Evolutionary conservation across 1,284 basidiomycete species (phyloP), one percentile per base, ranked within the genome.

Genomic region (Tylopilus sp.): DNA sequence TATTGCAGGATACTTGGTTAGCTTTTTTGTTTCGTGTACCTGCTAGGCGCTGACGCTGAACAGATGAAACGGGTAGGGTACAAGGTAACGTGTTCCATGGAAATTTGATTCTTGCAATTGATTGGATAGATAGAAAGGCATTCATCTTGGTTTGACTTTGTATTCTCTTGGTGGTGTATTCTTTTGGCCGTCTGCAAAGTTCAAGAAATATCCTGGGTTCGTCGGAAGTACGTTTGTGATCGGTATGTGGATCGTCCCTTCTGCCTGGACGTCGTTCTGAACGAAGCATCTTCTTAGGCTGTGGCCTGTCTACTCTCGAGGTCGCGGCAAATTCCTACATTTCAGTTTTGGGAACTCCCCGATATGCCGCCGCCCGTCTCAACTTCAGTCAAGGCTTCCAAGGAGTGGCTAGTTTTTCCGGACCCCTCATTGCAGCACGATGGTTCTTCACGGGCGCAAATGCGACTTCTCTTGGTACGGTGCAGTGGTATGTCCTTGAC

Each of bases 331-430:
- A 90, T 71, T 86, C 84, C 15, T 92, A 92, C 71, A 84, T 92
- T 52, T 71, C 86, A 6, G 79, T 84, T 18, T 70, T 87, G 44
- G 85, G 84, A 33, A 73, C 75, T 6, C 79, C 83, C 21, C 80
- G 81, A 58, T 81, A 84, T 61, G 88, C 89, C 42, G 84, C 86
- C 9, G 83, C 86, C 62, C 79, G 89, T 38, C 75, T 92, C 31
- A 89, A 90, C 63, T 86, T 91, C 63, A 86, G 84, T 45, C 89
- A 92, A 69, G 84, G 85, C 2, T 90, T 88, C 72, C 87, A 91
- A 65, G 87, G 89, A 40, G 73, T 92, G 33, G 88, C 87, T 0
- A 81, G 82, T 1, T 89, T 92, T 60, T 75, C 84, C 19, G 89
- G 89, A 0, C 89, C 89, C 23, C 76, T 91, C 57, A 92, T 92